Evolutionary conservation across 2,329 filamentous ascomycete species (phyloP).

Genomic region (Cephalotrichum gorgonifer): DNA sequence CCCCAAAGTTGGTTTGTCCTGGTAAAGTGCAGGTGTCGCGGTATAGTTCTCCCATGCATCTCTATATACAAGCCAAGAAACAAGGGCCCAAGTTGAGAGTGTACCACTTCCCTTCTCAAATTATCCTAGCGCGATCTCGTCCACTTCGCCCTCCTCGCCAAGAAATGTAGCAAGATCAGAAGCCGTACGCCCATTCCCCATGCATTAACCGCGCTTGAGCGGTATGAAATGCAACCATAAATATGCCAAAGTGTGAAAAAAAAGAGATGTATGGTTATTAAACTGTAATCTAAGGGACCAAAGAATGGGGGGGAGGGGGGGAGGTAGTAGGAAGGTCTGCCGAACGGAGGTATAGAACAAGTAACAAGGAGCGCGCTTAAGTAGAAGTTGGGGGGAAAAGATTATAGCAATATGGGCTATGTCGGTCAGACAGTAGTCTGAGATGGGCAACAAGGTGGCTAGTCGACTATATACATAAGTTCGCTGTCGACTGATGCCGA

Average conservation of each 20-base stretch:
- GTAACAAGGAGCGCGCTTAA: not conserved
- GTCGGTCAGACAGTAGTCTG: not conserved
- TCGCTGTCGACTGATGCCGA: not conserved
- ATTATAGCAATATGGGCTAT: not conserved
- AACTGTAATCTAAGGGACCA: not conserved
- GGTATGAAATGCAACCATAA: not conserved
- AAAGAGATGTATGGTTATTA: not conserved
- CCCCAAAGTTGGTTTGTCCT: too few relatives aligned
- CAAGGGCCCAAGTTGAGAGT: too few relatives aligned
- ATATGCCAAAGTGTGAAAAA: not conserved
- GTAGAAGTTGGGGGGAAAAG: not conserved
- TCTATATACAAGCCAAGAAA: not conserved
- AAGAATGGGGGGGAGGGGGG: not conserved
- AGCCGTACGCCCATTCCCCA: not conserved
- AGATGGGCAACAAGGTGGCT: not conserved
- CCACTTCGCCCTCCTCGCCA: not conserved
- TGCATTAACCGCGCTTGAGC: not conserved
- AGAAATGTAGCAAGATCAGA: not conserved
- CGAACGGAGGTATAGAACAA: not conserved
- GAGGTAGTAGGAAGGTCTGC: too few relatives aligned
- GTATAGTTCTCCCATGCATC: not conserved
- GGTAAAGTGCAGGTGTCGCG: too few relatives aligned
- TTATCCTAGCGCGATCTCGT: not conserved
- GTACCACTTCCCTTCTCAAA: not conserved
- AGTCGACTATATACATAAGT: not conserved